Conservation (phyloP, 164 flowering plant species). For the Piper betle region DNA sequence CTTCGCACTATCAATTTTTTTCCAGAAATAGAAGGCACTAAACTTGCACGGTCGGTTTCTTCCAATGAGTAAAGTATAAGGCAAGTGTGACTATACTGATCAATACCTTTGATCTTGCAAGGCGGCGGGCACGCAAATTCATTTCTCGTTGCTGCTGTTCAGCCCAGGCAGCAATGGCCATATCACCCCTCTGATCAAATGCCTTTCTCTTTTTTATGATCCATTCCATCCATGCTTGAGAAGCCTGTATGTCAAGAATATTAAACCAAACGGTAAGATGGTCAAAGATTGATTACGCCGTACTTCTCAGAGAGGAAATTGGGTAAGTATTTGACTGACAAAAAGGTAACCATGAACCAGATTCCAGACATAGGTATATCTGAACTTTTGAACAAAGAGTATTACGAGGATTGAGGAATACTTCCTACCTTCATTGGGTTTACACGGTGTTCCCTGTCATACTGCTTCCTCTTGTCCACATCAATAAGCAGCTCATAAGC, state of each 20-base stretch:
- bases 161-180: slow-evolving; percentile 98
- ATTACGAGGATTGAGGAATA: background rate
- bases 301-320: background rate
- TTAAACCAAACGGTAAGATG: background rate
- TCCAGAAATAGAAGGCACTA: too few relatives aligned
- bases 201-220: slow-evolving; percentile 82
- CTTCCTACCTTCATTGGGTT: slow-evolving; percentile 82
- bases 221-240: slow-evolving; percentile 99
- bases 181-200: slow-evolving; percentile 96
- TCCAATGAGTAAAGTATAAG: too few relatives aligned
- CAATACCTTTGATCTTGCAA: slow-evolving; percentile 81
- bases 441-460: slow-evolving; percentile 66
- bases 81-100: background rate
- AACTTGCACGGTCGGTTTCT: background rate
- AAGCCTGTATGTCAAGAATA: slow-evolving; percentile 42
- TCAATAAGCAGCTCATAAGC: slow-evolving; percentile 92
- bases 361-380: background rate
- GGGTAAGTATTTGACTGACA: too few relatives aligned
- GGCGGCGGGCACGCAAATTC: slow-evolving; percentile 75
- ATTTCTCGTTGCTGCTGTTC: slow-evolving; percentile 92
- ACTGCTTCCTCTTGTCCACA: slow-evolving; percentile 50
- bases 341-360: too few relatives aligned
- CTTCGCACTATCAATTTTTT: background rate
- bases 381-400: background rate
- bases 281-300: background rate